These are phyloP conservation scores for Debaryomyces sp. DNA, from an alignment of 1,139 yeast genomes.

Conservation along the genomic window DNA sequence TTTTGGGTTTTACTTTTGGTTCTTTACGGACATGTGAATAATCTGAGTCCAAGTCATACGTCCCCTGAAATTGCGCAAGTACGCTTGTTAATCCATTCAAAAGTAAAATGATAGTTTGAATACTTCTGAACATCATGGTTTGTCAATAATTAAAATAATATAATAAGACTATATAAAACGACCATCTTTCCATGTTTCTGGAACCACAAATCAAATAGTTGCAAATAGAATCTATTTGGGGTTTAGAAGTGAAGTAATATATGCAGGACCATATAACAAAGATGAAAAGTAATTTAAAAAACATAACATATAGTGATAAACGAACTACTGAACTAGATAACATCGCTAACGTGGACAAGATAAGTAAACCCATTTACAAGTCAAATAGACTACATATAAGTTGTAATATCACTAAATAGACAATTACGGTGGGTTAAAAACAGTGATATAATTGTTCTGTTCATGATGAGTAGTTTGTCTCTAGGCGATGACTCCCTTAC, in stretches of 20 bases:
- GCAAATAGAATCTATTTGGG: background rate
- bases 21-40: constrained; percentile 2
- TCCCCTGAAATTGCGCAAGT: constrained; percentile 2
- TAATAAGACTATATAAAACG: background rate
- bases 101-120: background rate
- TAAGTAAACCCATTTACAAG: constrained; percentile 1
- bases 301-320: constrained; percentile 5
- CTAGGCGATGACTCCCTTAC: constrained; percentile 13
- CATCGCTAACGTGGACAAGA: background rate
- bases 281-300: constrained; percentile 7
- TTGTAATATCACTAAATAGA: background rate
- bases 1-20: background rate
- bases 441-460: constrained; percentile 4
- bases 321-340: background rate
- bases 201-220: constrained; percentile 6
- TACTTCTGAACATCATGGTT: background rate
- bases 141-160: background rate
- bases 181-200: background rate
- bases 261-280: background rate
- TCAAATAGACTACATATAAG: constrained; percentile 1
- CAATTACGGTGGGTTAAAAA: constrained; percentile 1
- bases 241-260: background rate
- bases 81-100: background rate
- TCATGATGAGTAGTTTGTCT: constrained; percentile 15
- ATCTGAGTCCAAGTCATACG: background rate